Evolutionary conservation across 108 stramenopile species (phyloP), one percentile per base, ranked within the genome.

Genomic region (Asterionellopsis glacialis): DNA sequence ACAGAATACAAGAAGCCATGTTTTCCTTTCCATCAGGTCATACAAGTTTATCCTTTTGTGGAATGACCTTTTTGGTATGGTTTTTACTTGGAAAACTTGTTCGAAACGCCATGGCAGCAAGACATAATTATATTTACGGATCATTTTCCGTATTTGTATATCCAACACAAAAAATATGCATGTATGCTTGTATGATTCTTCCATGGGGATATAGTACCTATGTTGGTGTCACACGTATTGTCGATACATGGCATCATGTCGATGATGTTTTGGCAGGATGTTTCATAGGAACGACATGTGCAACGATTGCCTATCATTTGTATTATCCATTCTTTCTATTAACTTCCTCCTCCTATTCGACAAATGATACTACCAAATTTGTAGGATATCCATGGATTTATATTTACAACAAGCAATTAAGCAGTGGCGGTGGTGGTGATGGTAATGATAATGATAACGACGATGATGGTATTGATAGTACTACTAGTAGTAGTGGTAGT

Each of bases 231-330:
- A 69, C 67, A 0, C 65, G 80, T 26, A 26, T 86, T 11, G 68
- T 64, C 26, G 92, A 94, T 65, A 68, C 87, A 52, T 90, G 88
- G 88, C 92, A 94, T 70, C 92, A 94, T 69, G 83, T 83, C 11
- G 62, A 76, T 0, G 92, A 94, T 69, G 75, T 90, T 6, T 40
- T 90, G 18, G 87, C 83, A 50, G 92, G 92, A 47, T 67, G 76
- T 24, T 65, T 75, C 19, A 40, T 93, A 60, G 91, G 91, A 33
- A 51, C 69, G 53, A 54, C 63, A 1, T 64, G 74, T 16, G 70
- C 68, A 25, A 73, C 69, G 16, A 65, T 91, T 55, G 61, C 73
- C 7, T 90, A 90, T 65, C 85, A 84, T 54, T 24, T 73, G 9
- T 21, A 48, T 48, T 9, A 48, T 48, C 33, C 33, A 5, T 7